Conservation (phyloP, 352 stramenopile species). For the Pythium sukuiense region DNA sequence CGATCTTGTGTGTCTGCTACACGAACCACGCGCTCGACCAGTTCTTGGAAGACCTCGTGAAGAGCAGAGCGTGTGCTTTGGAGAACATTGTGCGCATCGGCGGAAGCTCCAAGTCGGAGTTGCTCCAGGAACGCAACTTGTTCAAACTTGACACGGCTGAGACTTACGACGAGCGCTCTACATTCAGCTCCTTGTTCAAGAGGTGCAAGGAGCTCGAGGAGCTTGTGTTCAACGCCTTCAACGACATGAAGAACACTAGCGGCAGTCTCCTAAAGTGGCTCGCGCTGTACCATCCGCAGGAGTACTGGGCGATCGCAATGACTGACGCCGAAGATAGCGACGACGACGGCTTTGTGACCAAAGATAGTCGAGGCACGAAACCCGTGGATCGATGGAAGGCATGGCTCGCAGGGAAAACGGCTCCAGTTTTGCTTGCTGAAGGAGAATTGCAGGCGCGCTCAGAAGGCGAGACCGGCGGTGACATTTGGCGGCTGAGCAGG, state of each 20-base stretch:
- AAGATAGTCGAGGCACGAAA: not conserved
- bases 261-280: constrained; percentile 1
- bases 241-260: not conserved
- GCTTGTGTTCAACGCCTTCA: not conserved
- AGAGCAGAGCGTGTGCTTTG: constrained; percentile 33
- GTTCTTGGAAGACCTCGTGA: constrained; percentile 84
- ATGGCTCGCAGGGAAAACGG: not conserved
- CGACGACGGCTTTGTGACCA: constrained; percentile 1
- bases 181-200: constrained; percentile 8
- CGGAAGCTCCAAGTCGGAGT: constrained; percentile 54
- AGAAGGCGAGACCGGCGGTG: not conserved
- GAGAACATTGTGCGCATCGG: constrained; percentile 73
- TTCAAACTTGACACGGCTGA: not conserved
- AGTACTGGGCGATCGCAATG: not conserved
- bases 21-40: constrained; percentile 91
- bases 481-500: constrained; percentile 1
- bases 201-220: constrained; percentile 38
- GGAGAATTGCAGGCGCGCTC: not conserved
- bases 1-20: constrained; percentile 87
- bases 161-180: constrained; percentile 9
- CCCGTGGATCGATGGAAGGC: not conserved
- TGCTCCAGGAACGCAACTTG: constrained; percentile 26
- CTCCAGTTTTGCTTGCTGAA: not conserved
- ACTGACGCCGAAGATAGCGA: not conserved
- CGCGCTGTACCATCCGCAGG: constrained; percentile 16